Base-by-base conservation (phyloP, 2,329 filamentous ascomycete species). In the Sporothrix brunneoviolacea region DNA sequence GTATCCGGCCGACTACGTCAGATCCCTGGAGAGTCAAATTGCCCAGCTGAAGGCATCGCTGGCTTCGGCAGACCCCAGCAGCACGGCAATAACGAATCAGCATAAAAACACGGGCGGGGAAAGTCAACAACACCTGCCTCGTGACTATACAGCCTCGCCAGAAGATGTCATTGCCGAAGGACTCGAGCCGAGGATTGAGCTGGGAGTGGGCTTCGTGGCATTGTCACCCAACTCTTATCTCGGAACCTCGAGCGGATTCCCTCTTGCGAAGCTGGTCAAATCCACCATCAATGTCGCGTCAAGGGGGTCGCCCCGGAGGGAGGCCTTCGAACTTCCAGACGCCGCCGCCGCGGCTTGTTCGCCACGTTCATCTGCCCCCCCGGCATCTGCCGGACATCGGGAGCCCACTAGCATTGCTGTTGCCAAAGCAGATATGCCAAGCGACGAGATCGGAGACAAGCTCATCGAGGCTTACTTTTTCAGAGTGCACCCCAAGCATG, bases 191-290 rank as follows among this genome's bases (percentile, higher is more conserved):
- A 35, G 46, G 21, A 27, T 49, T 4, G 46, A 49, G 30, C n/a
- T 22, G 12, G 46, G 46, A 8, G 46, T 42, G 4, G 46, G 46
- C 4, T 52, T 47, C n/a, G 50, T 47, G 35, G 50, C 43, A 12
- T 10, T 47, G 43, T 47, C 43, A 4, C 42, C 42, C 27, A 47
- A 52, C 18, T 52, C 50, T 9, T 51, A 38, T 42, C 48, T 51
- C 1, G 48, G 48, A 12, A 51, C 48, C 8, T 51, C 48, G 2
- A 51, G 48, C 28, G 48, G 48, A 22, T 51, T 51, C 16, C 48
- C 48, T 8, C 41, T 51, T 1, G 48, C 48, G 8, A 51, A 51
- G 27, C 33, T 51, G 2, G 42, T 49, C 46, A 49, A 49, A 16
- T 49, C 46, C 1, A 37, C 46, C 28, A 49, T 49, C 35, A 49